Conservation (phyloP, 306 rosid genomes). For the Rosa lucieae region DNA sequence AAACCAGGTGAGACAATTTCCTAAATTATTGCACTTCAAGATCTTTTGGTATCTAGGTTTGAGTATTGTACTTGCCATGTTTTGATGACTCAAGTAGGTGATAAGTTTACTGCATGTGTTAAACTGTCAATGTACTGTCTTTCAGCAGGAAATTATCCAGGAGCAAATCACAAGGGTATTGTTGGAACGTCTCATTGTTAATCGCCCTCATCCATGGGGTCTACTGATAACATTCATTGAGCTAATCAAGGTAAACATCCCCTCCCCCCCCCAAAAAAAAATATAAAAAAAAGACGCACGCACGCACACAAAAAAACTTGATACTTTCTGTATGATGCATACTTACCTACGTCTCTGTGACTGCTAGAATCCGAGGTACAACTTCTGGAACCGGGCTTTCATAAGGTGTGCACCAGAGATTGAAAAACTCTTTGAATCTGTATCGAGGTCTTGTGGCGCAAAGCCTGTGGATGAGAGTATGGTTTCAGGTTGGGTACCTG, state of each 20-base stretch:
- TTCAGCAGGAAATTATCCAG: slow-evolving; percentile 83
- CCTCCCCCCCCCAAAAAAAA: not conserved
- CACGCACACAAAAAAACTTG: too few species aligned
- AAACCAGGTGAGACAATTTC: slow-evolving; percentile 56
- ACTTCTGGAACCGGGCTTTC: slow-evolving; percentile 89
- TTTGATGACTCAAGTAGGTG: not conserved
- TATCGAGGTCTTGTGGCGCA: slow-evolving; percentile 95
- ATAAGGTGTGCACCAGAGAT: slow-evolving; percentile 97
- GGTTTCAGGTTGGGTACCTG: slow-evolving; percentile 86
- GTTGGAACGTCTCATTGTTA: slow-evolving; percentile 90
- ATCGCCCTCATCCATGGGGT: slow-evolving; percentile 99
- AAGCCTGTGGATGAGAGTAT: slow-evolving; percentile 90
- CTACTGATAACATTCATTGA: slow-evolving; percentile 95
- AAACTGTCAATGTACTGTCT: slow-evolving; percentile 1
- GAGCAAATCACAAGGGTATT: slow-evolving; percentile 97
- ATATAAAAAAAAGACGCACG: too few species aligned
- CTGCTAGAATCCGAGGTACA: slow-evolving; percentile 85
- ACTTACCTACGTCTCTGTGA: not conserved
- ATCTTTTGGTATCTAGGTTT: not conserved
- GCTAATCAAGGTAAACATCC: slow-evolving; percentile 68
- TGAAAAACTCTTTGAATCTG: slow-evolving; percentile 93
- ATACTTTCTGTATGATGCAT: not conserved
- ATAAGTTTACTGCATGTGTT: not conserved
- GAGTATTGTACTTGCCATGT: not conserved
- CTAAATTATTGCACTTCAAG: too few species aligned